These are phyloP conservation scores for Agrocybe pediades DNA, from an alignment of 768 basidiomycete species.

Conservation along the genomic window DNA sequence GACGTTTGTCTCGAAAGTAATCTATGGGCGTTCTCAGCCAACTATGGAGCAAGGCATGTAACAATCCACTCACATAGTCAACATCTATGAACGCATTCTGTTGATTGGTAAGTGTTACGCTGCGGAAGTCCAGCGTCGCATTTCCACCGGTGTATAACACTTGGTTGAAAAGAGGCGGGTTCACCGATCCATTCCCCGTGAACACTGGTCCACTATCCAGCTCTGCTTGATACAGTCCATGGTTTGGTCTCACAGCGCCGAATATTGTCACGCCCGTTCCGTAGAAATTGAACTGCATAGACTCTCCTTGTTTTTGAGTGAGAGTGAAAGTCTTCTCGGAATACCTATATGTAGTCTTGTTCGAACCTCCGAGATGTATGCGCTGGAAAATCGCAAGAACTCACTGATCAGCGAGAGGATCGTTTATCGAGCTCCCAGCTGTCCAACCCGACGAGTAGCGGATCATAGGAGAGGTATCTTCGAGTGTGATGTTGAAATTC, in stretches of 20 bases:
- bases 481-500: background rate
- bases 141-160: background rate
- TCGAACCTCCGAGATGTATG: too few relatives aligned
- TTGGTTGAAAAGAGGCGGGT: background rate
- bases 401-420: slow-evolving; percentile 8
- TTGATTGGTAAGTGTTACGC: background rate
- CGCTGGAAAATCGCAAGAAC: too few relatives aligned
- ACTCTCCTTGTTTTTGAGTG: slow-evolving; percentile 26
- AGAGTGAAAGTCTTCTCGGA: slow-evolving; percentile 36
- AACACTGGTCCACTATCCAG: too few relatives aligned
- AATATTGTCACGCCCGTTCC: slow-evolving; percentile 27
- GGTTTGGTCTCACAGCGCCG: slow-evolving; percentile 20
- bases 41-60: background rate
- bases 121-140: background rate
- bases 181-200: too few relatives aligned
- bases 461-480: background rate
- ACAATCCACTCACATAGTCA: background rate
- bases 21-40: background rate
- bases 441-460: slow-evolving; percentile 12
- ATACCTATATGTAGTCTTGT: too few relatives aligned
- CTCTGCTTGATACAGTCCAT: slow-evolving; percentile 10
- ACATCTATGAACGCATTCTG: background rate
- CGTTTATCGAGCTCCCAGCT: slow-evolving; percentile 12
- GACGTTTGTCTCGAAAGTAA: background rate
- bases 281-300: slow-evolving; percentile 32